Conservation (phyloP, 441 rosid species). For the Omphalea diandra region DNA sequence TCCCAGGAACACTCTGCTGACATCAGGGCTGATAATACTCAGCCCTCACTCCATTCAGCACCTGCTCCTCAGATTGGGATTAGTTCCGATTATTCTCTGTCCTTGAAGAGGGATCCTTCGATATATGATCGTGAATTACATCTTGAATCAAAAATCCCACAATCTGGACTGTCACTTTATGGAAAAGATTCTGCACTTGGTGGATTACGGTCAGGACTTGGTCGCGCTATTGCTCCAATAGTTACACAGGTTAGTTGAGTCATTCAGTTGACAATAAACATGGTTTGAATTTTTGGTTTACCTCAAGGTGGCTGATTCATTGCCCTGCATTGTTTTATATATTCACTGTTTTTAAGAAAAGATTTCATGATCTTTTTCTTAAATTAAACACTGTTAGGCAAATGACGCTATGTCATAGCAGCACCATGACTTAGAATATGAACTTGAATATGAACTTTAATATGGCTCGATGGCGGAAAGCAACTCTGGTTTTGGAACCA, state of each 20-base stretch:
- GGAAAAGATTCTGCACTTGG: constrained; percentile 44
- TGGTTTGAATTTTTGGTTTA: background rate
- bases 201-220: constrained; percentile 40
- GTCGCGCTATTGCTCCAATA: constrained; percentile 40
- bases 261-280: background rate
- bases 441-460: no score
- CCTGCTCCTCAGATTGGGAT: constrained; percentile 33
- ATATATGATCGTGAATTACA: constrained; percentile 40
- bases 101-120: constrained; percentile 50
- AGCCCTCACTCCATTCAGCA: constrained; percentile 30
- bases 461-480: background rate
- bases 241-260: constrained; percentile 50
- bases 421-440: no score
- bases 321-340: no score
- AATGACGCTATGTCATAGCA: no score
- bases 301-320: no score
- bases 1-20: constrained; percentile 45
- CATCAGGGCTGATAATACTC: constrained; percentile 34
- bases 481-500: background rate
- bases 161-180: constrained; percentile 40
- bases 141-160: constrained; percentile 36
- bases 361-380: background rate
- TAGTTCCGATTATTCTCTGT: constrained; percentile 38
- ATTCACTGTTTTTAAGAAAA: no score
- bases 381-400: no score